Conservation (phyloP, 2,329 filamentous ascomycete genomes). For the Dactylonectria macrodidyma region DNA sequence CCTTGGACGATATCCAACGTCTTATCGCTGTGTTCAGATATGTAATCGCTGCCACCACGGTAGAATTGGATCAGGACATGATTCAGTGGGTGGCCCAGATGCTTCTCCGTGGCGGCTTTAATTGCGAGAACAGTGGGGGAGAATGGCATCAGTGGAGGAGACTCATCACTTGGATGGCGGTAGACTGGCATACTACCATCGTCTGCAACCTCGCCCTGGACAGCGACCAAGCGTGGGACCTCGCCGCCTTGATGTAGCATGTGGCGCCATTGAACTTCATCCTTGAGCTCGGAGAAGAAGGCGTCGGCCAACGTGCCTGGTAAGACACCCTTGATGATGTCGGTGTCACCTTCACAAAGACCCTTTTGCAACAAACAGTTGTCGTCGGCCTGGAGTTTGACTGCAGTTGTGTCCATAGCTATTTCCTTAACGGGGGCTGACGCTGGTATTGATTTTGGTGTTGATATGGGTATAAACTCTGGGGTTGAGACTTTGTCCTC, state of each 20-base stretch:
- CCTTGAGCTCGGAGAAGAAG: slow-evolving; percentile 78
- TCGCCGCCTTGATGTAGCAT: slow-evolving; percentile 95
- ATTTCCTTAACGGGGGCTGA: slow-evolving; percentile 9
- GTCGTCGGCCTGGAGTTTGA: slow-evolving; percentile 1
- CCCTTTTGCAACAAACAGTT: slow-evolving; percentile 57
- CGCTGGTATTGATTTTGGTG: slow-evolving; percentile 15
- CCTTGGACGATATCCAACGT: slow-evolving; percentile 88
- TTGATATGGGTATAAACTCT: not conserved
- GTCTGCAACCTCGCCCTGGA: slow-evolving; percentile 80
- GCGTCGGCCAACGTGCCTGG: slow-evolving; percentile 67
- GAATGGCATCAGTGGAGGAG: slow-evolving; percentile 83
- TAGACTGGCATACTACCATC: slow-evolving; percentile 91
- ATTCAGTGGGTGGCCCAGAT: slow-evolving; percentile 86
- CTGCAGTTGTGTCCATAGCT: slow-evolving; percentile 27
- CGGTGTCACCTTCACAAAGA: slow-evolving; percentile 87
- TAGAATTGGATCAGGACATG: slow-evolving; percentile 96
- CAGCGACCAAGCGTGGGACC: slow-evolving; percentile 91
- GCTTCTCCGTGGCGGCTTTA: slow-evolving; percentile 76
- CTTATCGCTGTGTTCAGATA: slow-evolving; percentile 97
- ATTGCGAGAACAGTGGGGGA: slow-evolving; percentile 80
- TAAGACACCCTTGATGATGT: slow-evolving; percentile 79
- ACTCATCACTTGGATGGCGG: slow-evolving; percentile 92
- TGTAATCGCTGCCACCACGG: slow-evolving; percentile 89
- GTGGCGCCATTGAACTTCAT: slow-evolving; percentile 87
- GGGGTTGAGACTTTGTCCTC: not conserved